phyloP scores from a whole-genome alignment of 345 rosid genomes.

The Cochlearia excelsa region DNA sequence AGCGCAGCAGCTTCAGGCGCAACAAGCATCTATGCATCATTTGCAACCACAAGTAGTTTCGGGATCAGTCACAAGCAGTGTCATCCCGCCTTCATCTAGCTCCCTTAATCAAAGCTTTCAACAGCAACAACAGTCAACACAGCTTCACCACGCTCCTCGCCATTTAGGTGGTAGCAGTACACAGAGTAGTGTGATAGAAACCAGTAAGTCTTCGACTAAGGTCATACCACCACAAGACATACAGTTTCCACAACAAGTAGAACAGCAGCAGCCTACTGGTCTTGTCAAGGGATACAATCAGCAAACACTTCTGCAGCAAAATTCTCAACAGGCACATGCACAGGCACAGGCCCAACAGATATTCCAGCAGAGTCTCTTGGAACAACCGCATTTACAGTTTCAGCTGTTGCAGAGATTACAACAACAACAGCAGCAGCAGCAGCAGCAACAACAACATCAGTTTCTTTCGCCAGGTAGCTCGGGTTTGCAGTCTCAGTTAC shows the following conservation, averaged over 20 bases:
- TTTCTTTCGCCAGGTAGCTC: conserved; percentile 54
- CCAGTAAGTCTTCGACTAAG: conserved; percentile 50
- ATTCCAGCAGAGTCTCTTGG: conserved; percentile 64
- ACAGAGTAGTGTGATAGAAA: conserved; percentile 35
- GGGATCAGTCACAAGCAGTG: conserved; percentile 33
- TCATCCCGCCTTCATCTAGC: conserved; percentile 24
- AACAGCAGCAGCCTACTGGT: conserved; percentile 58
- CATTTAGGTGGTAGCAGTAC: conserved; percentile 32
- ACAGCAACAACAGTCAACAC: conserved; percentile 36
- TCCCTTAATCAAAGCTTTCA: conserved; percentile 30
- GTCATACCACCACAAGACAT: conserved; percentile 63
- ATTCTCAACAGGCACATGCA: conserved; percentile 34
- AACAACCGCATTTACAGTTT: conserved; percentile 72
- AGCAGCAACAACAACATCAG: conserved; percentile 54
- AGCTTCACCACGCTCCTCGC: conserved; percentile 27
- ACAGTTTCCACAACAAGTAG: conserved; percentile 58
- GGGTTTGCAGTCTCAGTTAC: conserved; percentile 61
- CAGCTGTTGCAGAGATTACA: conserved; percentile 73
- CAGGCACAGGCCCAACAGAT: conserved; percentile 49
- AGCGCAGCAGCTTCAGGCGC: conserved; percentile 28
- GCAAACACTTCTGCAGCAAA: conserved; percentile 66
- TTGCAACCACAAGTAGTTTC: conserved; percentile 36
- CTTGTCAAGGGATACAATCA: conserved; percentile 57
- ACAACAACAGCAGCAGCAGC: conserved; percentile 62
- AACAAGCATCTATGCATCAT: conserved; percentile 34